These are phyloP conservation scores for Fusarium odoratissimum DNA, from an alignment of 2,329 filamentous ascomycete species.

Conservation along the genomic window DNA sequence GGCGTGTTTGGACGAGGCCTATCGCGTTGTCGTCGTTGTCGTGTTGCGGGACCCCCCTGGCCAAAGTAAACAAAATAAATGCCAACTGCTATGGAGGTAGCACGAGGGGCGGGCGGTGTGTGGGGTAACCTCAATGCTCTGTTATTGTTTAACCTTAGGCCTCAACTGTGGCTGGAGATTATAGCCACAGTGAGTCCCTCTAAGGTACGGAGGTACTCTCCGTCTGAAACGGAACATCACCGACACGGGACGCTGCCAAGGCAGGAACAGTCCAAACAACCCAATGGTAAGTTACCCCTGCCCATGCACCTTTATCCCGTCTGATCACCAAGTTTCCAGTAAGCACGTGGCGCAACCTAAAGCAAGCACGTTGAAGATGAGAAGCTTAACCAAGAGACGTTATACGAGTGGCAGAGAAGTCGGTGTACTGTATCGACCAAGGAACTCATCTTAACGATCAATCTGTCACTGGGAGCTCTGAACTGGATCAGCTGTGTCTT, in stretches of 20 bases:
- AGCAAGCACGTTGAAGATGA: conserved; percentile 26
- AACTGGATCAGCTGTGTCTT: conserved; percentile 15
- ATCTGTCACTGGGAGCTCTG: conserved; percentile 21
- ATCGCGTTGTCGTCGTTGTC: conserved; percentile 44
- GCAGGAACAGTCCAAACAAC: conserved; percentile 7
- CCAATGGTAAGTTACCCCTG: conserved; percentile 1
- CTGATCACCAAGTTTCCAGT: conserved; percentile 6
- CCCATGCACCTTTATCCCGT: conserved; percentile 1
- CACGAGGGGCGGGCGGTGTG: conserved; percentile 10
- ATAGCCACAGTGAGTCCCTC: neutral
- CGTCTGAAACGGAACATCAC: conserved; percentile 30
- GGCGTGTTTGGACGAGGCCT: conserved; percentile 39
- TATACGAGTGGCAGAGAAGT: neutral
- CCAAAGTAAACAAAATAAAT: conserved; percentile 49
- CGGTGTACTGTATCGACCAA: neutral
- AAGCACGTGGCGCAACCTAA: conserved; percentile 28
- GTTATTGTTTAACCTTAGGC: conserved; percentile 33
- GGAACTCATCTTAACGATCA: neutral
- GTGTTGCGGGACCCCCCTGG: conserved; percentile 41
- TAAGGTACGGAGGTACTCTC: neutral
- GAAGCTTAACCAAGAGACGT: conserved; percentile 21
- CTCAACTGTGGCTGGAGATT: conserved; percentile 20
- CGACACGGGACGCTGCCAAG: conserved; percentile 17
- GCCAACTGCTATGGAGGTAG: conserved; percentile 4
- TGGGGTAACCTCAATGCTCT: conserved; percentile 29